Conservation (phyloP, 345 rosid genomes). For the Aquilaria malaccensis region DNA sequence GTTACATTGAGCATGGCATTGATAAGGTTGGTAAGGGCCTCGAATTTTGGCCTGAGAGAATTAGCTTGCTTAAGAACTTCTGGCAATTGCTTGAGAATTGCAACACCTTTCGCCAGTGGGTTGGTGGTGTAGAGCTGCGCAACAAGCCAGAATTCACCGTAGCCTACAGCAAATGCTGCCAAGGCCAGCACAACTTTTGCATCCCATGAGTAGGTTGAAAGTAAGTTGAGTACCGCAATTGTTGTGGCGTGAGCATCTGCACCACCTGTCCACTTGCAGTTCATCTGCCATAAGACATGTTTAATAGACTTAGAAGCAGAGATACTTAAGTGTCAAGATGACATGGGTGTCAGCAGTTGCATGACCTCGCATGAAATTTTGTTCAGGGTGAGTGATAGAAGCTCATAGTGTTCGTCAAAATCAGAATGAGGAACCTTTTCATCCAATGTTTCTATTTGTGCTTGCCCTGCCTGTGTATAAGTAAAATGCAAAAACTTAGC, state of each 20-base stretch:
- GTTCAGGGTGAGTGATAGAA: slow-evolving; percentile 32
- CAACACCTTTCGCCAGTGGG: slow-evolving; percentile 50
- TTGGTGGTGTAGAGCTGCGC: slow-evolving; percentile 40
- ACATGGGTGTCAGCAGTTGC: background rate
- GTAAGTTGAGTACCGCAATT: slow-evolving; percentile 27
- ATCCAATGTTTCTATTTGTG: slow-evolving; percentile 26
- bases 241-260: slow-evolving; percentile 44
- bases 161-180: slow-evolving; percentile 47
- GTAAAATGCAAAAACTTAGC: background rate
- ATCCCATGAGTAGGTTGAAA: slow-evolving; percentile 47
- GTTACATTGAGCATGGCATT: slow-evolving; percentile 34
- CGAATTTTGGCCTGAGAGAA: slow-evolving; percentile 30
- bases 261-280: slow-evolving; percentile 34
- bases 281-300: slow-evolving; percentile 25
- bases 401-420: slow-evolving; percentile 31
- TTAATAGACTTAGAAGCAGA: too few relatives aligned
- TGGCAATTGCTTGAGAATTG: slow-evolving; percentile 50
- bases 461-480: slow-evolving; percentile 18
- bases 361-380: slow-evolving; percentile 56
- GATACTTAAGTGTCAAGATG: background rate
- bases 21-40: slow-evolving; percentile 27
- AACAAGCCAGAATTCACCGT: slow-evolving; percentile 57
- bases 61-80: slow-evolving; percentile 25
- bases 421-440: slow-evolving; percentile 27
- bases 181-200: slow-evolving; percentile 47